Conservation (phyloP, 495 filamentous ascomycete species). For the Penicillium alfredii region DNA sequence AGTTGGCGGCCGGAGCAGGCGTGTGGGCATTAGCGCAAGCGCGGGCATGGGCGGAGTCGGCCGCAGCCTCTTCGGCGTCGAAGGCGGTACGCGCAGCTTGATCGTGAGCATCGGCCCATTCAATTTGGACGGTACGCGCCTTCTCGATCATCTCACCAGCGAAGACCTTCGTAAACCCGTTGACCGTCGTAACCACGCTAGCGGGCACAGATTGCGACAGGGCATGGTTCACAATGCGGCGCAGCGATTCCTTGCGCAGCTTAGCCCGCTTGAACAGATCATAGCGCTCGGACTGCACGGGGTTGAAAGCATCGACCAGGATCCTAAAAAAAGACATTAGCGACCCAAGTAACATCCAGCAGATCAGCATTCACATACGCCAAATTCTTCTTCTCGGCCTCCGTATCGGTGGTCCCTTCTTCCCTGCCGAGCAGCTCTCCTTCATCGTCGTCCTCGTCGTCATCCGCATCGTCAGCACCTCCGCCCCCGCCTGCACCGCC, state of each 20-base stretch:
- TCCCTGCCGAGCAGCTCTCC: slow-evolving; percentile 56
- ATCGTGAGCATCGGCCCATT: slow-evolving; percentile 60
- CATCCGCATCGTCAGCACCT: slow-evolving; percentile 56
- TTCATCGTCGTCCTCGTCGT: slow-evolving; percentile 60
- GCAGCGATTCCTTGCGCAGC: slow-evolving; percentile 55
- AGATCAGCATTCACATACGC: slow-evolving; percentile 39
- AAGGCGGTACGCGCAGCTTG: slow-evolving; percentile 29
- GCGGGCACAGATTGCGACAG: slow-evolving; percentile 80
- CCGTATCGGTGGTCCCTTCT: slow-evolving; percentile 56
- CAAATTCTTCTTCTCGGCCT: slow-evolving; percentile 64
- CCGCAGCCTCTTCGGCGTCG: slow-evolving; percentile 29
- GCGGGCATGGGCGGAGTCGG: slow-evolving; percentile 38
- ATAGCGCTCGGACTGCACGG: slow-evolving; percentile 64
- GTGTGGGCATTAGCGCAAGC: slow-evolving; percentile 32
- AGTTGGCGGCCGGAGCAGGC: slow-evolving; percentile 17
- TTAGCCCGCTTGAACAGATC: slow-evolving; percentile 67
- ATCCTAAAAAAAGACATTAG: slow-evolving; percentile 39
- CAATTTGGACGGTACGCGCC: slow-evolving; percentile 68
- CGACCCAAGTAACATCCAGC: slow-evolving; percentile 4
- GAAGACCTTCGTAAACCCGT: slow-evolving; percentile 77
- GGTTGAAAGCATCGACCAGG: slow-evolving; percentile 62
- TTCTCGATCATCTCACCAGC: slow-evolving; percentile 77
- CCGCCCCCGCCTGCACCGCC: slow-evolving; percentile 38
- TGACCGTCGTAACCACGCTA: slow-evolving; percentile 71
- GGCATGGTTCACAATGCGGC: slow-evolving; percentile 77